These are phyloP conservation scores for Colletotrichum truncatum DNA, from an alignment of 2,329 filamentous ascomycete genomes.

Conservation along the genomic window DNA sequence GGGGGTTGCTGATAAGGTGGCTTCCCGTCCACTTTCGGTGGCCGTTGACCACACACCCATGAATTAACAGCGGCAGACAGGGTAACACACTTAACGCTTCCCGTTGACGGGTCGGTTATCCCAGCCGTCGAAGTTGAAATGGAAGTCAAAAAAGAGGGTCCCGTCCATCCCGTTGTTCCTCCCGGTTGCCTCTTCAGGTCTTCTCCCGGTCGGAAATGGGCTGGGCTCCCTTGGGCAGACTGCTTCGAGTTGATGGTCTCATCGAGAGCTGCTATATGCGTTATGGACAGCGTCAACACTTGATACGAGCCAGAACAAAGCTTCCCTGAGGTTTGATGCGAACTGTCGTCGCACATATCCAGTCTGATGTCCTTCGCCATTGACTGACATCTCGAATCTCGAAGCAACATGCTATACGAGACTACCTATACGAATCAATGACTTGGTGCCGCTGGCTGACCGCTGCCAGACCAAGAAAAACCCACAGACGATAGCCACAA, in stretches of 20 bases:
- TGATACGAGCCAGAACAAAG: not conserved
- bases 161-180: not conserved
- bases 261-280: not conserved
- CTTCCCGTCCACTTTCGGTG: no score
- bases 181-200: conserved; percentile 4
- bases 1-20: not conserved
- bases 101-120: conserved; percentile 12
- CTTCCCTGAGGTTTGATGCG: not conserved
- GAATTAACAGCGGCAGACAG: not conserved
- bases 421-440: conserved; percentile 4
- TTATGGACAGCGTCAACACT: not conserved
- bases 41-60: no score
- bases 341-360: not conserved
- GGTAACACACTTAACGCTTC: not conserved
- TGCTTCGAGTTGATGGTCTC: not conserved
- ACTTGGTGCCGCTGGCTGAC: not conserved
- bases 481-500: not conserved
- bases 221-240: not conserved
- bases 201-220: not conserved
- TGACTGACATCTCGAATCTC: conserved; percentile 5
- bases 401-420: conserved; percentile 12
- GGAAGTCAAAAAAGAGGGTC: conserved; percentile 26
- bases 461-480: not conserved
- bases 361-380: conserved; percentile 5
- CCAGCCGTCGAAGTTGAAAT: conserved; percentile 21